Conservation (phyloP, 129 eudicot species). For the Escallonia rubra region DNA sequence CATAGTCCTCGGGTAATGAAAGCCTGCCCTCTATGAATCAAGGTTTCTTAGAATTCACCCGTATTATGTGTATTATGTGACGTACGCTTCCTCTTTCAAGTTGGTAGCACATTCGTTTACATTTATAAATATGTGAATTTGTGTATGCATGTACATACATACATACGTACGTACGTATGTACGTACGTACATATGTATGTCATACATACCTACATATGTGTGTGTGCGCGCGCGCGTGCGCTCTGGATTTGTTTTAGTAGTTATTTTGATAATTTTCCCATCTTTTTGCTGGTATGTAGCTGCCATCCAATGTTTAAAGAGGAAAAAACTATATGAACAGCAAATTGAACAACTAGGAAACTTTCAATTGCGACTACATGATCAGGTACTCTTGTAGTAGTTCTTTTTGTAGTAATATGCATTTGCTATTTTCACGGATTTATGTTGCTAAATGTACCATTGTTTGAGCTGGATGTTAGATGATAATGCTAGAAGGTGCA, state of each 20-base stretch:
- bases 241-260: neutral
- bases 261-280: neutral
- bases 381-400: slow-evolving; percentile 24
- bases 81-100: neutral
- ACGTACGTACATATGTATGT: too few relatives aligned
- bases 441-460: neutral
- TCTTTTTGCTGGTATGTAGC: slow-evolving; percentile 11
- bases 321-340: slow-evolving; percentile 33
- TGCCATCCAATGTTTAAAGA: slow-evolving; percentile 33
- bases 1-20: too few relatives aligned
- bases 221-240: neutral
- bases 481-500: slow-evolving; percentile 40
- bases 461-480: slow-evolving; percentile 9
- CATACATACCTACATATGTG: neutral
- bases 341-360: slow-evolving; percentile 37
- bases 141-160: neutral
- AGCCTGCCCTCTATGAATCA: too few relatives aligned
- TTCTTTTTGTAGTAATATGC: neutral
- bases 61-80: neutral
- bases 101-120: neutral
- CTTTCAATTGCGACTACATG: slow-evolving; percentile 33
- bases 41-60: too few relatives aligned
- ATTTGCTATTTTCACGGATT: neutral
- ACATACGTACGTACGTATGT: too few relatives aligned
- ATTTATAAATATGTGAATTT: too few relatives aligned